Evolutionary conservation across 345 rosid genomes (phyloP), one percentile per base, ranked within the genome.

Genomic region (Cardamine resedifolia): DNA sequence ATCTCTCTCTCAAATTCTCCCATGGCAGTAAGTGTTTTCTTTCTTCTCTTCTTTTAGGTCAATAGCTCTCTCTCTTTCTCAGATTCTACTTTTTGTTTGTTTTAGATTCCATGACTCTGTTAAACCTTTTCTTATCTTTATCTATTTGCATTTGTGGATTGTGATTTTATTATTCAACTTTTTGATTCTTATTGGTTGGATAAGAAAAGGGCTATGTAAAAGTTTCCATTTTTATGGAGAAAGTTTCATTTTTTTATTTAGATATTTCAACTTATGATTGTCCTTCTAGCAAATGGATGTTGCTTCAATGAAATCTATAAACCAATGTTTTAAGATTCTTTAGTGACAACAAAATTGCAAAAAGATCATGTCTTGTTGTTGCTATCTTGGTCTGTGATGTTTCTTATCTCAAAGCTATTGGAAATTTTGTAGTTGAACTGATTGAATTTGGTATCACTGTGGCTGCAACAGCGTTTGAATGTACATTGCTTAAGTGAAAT

Each of bases 1-100:
- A 56, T 48, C 73, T 65, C 52, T 52, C 52, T 52, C 64, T 44
- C 63, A 26, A 57, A 90, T 90, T 50, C 58, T 33, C 49, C 36
- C 70, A 90, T 90, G 96, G 88, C 88, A 21, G 96, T 90, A 73
- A 86, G 96, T 81, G 34, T 67, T 45, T 12, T 64, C 30, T 34
- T 28, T 27, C 20, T 45, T 51, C 15, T 36, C 4, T 20, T 76
- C 48, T 53, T 50, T 64, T 34, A 58, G 21, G 45, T 66, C 21
- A 48, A n/a, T 6, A 30, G 36, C 71, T 43, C 9, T 48, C 51
- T 44, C 48, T 41, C 20, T 44, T 33, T 50, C 31, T 26, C 7
- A 30, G 31, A 24, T 66, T 24, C 23, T 9, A n/a, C 18, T 64
- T 66, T 20, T 30, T 66, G 16, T 47, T 48, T 67, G 20, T 55